Conservation (phyloP, 1,284 basidiomycete genomes). For the Ceratobasidium papillatum region DNA sequence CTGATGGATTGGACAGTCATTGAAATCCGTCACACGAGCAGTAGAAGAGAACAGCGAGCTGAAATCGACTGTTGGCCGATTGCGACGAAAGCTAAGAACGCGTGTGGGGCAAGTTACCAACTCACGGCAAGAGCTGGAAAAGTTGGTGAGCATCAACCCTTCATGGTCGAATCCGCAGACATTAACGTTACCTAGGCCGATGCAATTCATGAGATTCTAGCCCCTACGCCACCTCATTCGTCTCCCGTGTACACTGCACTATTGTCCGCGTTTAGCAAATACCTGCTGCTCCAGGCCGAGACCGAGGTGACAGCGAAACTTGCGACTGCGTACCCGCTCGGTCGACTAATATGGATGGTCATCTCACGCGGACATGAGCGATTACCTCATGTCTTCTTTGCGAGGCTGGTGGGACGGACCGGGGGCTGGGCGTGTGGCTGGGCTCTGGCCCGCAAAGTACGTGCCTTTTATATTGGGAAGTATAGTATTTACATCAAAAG, state of each 20-base stretch:
- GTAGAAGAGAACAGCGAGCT: conserved; percentile 71
- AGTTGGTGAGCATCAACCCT: conserved; percentile 67
- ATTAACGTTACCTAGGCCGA: conserved; percentile 59
- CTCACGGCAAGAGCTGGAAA: conserved; percentile 70
- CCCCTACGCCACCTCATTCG: conserved; percentile 54
- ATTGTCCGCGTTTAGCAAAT: conserved; percentile 87
- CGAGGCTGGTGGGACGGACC: conserved; percentile 81
- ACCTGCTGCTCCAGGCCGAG: conserved; percentile 92
- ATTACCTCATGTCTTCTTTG: conserved; percentile 82
- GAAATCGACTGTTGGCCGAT: conserved; percentile 61
- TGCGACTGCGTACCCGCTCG: conserved; percentile 84
- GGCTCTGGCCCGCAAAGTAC: conserved; percentile 28
- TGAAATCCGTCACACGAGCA: conserved; percentile 81
- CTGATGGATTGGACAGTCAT: conserved; percentile 54
- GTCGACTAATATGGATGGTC: conserved; percentile 76
- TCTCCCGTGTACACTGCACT: conserved; percentile 73
- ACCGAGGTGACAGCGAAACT: conserved; percentile 92
- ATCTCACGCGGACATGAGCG: conserved; percentile 63
- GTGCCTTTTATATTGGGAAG: conserved; percentile 50
- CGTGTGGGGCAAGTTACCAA: conserved; percentile 94
- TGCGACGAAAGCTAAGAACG: conserved; percentile 86
- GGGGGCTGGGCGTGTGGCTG: conserved; percentile 66
- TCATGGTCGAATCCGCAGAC: not conserved
- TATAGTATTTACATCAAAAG: conserved; percentile 53
- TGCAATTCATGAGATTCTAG: conserved; percentile 67